Evolutionary conservation across 257 asterid genomes (phyloP), one percentile per base, ranked within the genome.

Genomic region (Orobanche coerulescens): DNA sequence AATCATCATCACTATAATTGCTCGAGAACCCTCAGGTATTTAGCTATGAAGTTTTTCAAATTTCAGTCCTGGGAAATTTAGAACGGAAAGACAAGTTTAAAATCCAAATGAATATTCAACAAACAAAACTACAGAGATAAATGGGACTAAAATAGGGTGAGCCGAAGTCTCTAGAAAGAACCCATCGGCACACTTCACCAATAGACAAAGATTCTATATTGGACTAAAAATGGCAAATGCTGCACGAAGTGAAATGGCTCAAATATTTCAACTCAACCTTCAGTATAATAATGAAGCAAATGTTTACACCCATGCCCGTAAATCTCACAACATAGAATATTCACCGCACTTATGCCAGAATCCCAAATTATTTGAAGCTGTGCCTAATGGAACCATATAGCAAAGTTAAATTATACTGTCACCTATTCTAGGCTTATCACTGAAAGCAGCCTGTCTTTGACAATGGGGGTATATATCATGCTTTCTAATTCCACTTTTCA

Each of bases 401-500:
- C 34, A 68, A 59, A 54, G 2, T 19, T 42, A 58, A 52, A 42
- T 39, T 30, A 2, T 12, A 61, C 56, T 34, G 24, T 57, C 50
- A 60, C 73, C 62, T 36, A 13, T 62, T 61, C 16, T 64, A 62
- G 76, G 69, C 42, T 54, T 66, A 56, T 64, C 71, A 34, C 46
- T 26, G 43, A 49, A 62, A 48, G 47, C 30, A 31, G 62, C 47
- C 53, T 49, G 62, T 36, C 59, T 19, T 49, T 65, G 57, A 20
- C 10, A 36, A 33, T 65, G 51, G 43, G 44, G 49, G 53, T 24
- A 39, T 14, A 57, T 70, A 65, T 69, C 77, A 22, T 44, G 63
- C 67, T 68, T 77, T 70, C 70, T 72, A 66, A 24, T 68, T 69
- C 67, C 75, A 52, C 63, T 22, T 39, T 66, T 59, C 66, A 63